Percentiles rank a stretch among this genome's conserved stretches.
These are phyloP conservation scores for Gloeostereum incarnatum DNA, from an alignment of 768 basidiomycete species.

Conservation along the genomic window DNA sequence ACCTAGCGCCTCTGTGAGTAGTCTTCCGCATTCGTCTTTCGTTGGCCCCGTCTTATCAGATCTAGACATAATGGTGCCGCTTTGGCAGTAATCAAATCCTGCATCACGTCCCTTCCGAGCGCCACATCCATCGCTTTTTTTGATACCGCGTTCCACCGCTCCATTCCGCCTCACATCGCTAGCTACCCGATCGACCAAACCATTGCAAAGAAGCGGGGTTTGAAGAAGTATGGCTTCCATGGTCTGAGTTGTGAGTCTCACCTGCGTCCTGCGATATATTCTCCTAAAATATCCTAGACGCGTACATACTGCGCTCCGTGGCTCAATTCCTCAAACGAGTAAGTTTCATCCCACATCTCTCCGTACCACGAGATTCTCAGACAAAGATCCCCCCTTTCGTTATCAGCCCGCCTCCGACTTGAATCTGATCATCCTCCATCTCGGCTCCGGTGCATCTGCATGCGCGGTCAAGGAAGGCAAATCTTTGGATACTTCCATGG, in stretches of 20 bases:
- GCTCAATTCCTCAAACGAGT: slow-evolving; percentile 37
- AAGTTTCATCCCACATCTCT: slow-evolving; percentile 27
- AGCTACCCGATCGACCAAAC: slow-evolving; percentile 69
- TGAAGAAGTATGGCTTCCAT: slow-evolving; percentile 90
- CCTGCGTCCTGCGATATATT: background rate
- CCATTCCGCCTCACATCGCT: slow-evolving; percentile 68
- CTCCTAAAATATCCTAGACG: slow-evolving; percentile 28
- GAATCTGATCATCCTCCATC: slow-evolving; percentile 77
- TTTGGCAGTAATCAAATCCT: slow-evolving; percentile 50
- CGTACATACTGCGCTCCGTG: slow-evolving; percentile 59
- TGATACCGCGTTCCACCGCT: slow-evolving; percentile 78
- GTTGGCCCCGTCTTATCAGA: background rate
- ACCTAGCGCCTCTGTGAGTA: slow-evolving; percentile 72
- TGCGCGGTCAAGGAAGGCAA: slow-evolving; percentile 68
- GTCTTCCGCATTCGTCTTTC: slow-evolving; percentile 1
- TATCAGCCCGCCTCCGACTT: slow-evolving; percentile 32
- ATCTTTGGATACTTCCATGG: slow-evolving; percentile 87
- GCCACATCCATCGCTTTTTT: slow-evolving; percentile 78
- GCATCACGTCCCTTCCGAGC: slow-evolving; percentile 51
- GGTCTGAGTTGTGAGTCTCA: slow-evolving; percentile 58
- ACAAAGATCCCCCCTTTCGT: background rate
- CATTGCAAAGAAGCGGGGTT: slow-evolving; percentile 51
- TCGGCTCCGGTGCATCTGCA: slow-evolving; percentile 85
- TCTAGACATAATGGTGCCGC: slow-evolving; percentile 55
- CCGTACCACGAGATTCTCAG: background rate